Base-by-base conservation (phyloP, 345 rosid genomes). In the Balakata baccata region DNA sequence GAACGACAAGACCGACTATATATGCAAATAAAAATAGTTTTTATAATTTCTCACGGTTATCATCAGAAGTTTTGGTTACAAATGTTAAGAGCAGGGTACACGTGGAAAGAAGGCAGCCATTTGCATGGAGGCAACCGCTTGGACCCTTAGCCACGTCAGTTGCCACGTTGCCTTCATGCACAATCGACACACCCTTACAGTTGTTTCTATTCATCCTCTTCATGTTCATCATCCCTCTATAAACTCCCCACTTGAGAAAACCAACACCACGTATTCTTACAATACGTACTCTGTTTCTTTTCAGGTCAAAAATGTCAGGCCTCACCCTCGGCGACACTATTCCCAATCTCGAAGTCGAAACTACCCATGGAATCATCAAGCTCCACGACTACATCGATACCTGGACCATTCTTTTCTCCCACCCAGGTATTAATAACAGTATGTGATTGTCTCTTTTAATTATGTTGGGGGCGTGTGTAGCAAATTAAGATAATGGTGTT, bases 331-430 rank as follows among this genome's bases (percentile, higher is more conserved):
- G 92, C 75, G 94, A 91, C 79, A 85, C 83, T 2, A 73, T 91
- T 50, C 98, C 96, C 37, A 84, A 91, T 79, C 94, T 90, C 14
- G 75, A 83, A 71, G 90, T 91, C 11, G 82, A 85, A 75, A 89
- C 89, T 73, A 89, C 95, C 50, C 92, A 82, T 38, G 88, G 87
- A 60, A 83, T 81, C 56, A 63, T 87, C 84, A 89, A 82, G 84
- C 89, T 93, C 45, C 86, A 93, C 79, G 92, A 87, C 81, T 86
- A 66, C 83, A 66, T 88, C 3, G 51, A 81, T 80, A 62, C 66
- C 50, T 91, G 93, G 96, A 85, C 96, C 79, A 77, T 91, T 79
- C 85, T 89, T 75, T 95, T 91, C 86, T 92, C 96, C 18, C 98
- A 89, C 66, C 92, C 97, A 7, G 89, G 91, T 87, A 54, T 38